Conservation (phyloP, 2,329 filamentous ascomycete species). For the Monosporascus sp. region DNA sequence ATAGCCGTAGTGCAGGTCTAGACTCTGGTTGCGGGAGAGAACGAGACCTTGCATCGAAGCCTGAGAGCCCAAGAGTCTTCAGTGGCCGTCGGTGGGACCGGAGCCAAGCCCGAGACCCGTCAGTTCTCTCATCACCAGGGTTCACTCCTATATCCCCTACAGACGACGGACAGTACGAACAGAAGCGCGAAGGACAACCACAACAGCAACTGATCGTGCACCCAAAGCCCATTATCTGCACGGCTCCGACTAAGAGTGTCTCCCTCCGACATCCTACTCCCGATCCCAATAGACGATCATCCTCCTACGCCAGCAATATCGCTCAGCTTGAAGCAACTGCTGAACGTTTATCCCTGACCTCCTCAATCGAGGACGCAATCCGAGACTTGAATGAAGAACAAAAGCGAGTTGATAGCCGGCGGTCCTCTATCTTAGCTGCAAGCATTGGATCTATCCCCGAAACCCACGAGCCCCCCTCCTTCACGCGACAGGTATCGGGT, state of each 20-base stretch:
- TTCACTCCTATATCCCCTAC: slow-evolving; percentile 5
- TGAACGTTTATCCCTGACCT: slow-evolving; percentile 67
- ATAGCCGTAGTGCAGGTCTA: slow-evolving; percentile 7
- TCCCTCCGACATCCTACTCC: slow-evolving; percentile 55
- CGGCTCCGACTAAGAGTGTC: slow-evolving; percentile 39
- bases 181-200: background rate
- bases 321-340: slow-evolving; percentile 71
- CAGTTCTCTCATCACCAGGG: slow-evolving; percentile 6
- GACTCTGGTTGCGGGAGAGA: slow-evolving; percentile 5
- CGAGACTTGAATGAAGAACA: slow-evolving; percentile 66
- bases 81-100: slow-evolving; percentile 1
- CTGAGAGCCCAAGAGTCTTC: slow-evolving; percentile 9
- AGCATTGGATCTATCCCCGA: slow-evolving; percentile 34
- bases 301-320: slow-evolving; percentile 62
- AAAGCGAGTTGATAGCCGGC: slow-evolving; percentile 64
- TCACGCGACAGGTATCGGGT: slow-evolving; percentile 42
- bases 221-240: slow-evolving; percentile 42
- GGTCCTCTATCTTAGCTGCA: slow-evolving; percentile 56
- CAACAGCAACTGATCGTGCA: slow-evolving; percentile 20
- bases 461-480: slow-evolving; percentile 22
- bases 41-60: slow-evolving; percentile 9
- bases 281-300: slow-evolving; percentile 57
- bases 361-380: slow-evolving; percentile 74
- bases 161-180: background rate
- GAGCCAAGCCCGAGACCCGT: slow-evolving; percentile 9